Evolutionary conservation across 1,284 basidiomycete genomes (phyloP), one percentile per base, ranked within the genome.

Genomic region (Cystobasidium sp.): DNA sequence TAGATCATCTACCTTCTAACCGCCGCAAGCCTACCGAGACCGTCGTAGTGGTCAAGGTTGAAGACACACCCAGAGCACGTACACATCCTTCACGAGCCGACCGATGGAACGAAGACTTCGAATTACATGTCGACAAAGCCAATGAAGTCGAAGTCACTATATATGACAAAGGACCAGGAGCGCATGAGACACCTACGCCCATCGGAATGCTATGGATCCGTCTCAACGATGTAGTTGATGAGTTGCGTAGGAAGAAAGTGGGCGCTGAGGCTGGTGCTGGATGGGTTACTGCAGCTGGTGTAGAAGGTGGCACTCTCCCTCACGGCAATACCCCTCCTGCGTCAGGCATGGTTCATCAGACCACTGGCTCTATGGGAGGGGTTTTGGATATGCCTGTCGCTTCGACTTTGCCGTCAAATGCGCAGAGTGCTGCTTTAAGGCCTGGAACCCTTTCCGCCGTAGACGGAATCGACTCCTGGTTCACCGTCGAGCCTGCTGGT

Each of bases 61-160:
- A 99, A 85, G 95, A 97, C 52, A 94, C 91, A 22, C 92, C 95
- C 78, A 88, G 93, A 7, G 95, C 93, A 8, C 89, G 91, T 73
- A 96, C 96, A 0, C 94, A 97, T 80, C 91, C 93, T 7, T 91
- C 93, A 22, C 89, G 94, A 76, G 96, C 90, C 61, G 97, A 99
- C 83, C 89, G 91, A 62, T 99, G 97, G 97, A 92, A 94, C 82
- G 96, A 99, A 83, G 92, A 94, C 75, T 98, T 99, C 77, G 93
- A 97, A 83, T 93, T 99, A 76, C 88, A 91, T 0, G 92, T 99
- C 64, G 96, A 98, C 85, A 98, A 97, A 83, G 95, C 95, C 46
- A 98, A 96, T 82, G 97, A 99, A 86, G 92, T 98, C 69, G 97
- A 99, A 83, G 90, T 99, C 62, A 93, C 94, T 16, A 88, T 99